Evolutionary conservation across 257 asterid genomes (phyloP), one percentile per base, ranked within the genome.

Genomic region (Solanum dulcamara): DNA sequence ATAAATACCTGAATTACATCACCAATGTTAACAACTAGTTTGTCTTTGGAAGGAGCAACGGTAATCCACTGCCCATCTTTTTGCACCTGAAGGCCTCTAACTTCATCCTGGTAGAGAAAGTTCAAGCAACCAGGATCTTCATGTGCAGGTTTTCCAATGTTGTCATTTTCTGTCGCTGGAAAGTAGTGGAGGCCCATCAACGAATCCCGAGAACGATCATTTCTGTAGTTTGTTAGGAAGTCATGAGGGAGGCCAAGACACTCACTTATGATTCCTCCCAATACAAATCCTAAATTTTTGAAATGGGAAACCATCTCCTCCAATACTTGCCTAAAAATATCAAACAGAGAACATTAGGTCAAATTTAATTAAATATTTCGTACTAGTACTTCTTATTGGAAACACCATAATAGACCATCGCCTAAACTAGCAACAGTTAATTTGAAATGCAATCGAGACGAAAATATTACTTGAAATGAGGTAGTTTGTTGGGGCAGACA

Each of bases 171-270:
- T 7, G 84, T 88, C 2, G 92, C 89, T 20, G 90, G 94, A 85
- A 84, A 90, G 64, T 91, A 93, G 64, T 87, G 88, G 18, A 92
- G 14, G 15, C 92, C 90, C 84, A 46, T 88, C 93, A 92, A 86
- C 84, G 92, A 80, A 74, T 94, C 96, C 90, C 88, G 90, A 87
- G 88, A 89, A 38, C 91, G 84, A 11, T 92, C 94, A 5, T n/a
- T 3, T 50, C 90, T 91, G 89, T 89, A 91, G 30, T 88, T 89
- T 81, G 89, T 84, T 70, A 93, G 85, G 84, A 87, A 91, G 81
- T 83, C 77, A 0, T 80, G 83, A 7, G 94, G 92, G 13, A 93
- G 91, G 40, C 90, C 93, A 75, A 93, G 81, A 55, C 94, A 92
- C 10, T 90, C 94, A 82, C 87, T 91, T 80, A 93, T 9, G 55